Evolutionary conservation across 441 rosid genomes (phyloP).

Genomic region (Adansonia madagascariensis): DNA sequence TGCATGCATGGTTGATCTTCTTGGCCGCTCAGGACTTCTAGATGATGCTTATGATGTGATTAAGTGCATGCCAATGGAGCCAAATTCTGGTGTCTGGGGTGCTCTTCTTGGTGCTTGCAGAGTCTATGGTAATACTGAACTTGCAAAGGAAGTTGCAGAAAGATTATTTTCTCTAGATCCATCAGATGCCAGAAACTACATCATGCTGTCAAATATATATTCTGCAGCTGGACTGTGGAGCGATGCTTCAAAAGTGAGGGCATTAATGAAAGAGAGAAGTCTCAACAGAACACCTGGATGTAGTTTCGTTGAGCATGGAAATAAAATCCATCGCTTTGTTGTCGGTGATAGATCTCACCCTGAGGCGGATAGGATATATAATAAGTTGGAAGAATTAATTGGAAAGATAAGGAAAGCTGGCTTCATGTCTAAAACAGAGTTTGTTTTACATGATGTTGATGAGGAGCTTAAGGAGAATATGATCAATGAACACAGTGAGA

Average conservation of each 20-base stretch:
- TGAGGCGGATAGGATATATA: slow-evolving; percentile 41
- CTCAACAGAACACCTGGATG: slow-evolving; percentile 45
- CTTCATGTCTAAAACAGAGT: slow-evolving; percentile 44
- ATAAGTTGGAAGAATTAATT: slow-evolving; percentile 44
- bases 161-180: slow-evolving; percentile 45
- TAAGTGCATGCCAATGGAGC: slow-evolving; percentile 51
- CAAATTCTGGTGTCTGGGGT: slow-evolving; percentile 59
- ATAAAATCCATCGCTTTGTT: slow-evolving; percentile 43
- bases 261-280: slow-evolving; percentile 48
- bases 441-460: slow-evolving; percentile 54
- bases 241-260: slow-evolving; percentile 47
- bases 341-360: slow-evolving; percentile 58
- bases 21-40: slow-evolving; percentile 55
- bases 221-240: slow-evolving; percentile 53
- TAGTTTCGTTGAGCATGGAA: slow-evolving; percentile 51
- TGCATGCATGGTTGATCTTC: slow-evolving; percentile 60
- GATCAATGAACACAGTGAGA: slow-evolving; percentile 54
- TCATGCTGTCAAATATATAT: slow-evolving; percentile 57
- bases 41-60: slow-evolving; percentile 47
- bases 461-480: slow-evolving; percentile 55
- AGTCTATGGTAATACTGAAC: slow-evolving; percentile 38
- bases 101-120: slow-evolving; percentile 64
- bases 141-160: slow-evolving; percentile 52
- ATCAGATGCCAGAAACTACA: slow-evolving; percentile 48
- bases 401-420: slow-evolving; percentile 42